phyloP scores from a whole-genome alignment of 768 basidiomycete species.

The Phlebiopsis gigantea region DNA sequence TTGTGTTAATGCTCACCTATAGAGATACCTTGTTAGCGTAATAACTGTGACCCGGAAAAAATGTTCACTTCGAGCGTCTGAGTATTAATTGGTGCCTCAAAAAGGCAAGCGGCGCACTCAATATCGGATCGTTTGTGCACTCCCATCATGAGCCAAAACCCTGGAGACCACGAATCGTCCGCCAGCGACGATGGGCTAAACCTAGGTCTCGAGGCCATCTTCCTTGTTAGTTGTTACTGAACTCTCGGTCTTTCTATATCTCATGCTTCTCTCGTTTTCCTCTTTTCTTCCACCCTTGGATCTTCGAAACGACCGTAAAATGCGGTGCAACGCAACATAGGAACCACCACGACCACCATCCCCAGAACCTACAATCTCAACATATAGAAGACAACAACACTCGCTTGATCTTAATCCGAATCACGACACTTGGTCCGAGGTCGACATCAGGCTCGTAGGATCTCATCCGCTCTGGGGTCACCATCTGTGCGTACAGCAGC shows the following conservation, averaged over 20 bases:
- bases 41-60: no score
- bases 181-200: conserved; percentile 26
- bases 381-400: conserved; percentile 36
- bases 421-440: conserved; percentile 24
- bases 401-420: neutral
- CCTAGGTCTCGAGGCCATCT: conserved; percentile 39
- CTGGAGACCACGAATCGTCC: conserved; percentile 4
- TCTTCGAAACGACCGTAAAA: neutral
- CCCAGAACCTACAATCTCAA: conserved; percentile 52
- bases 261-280: neutral
- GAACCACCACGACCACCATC: conserved; percentile 65
- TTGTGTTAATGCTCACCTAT: neutral
- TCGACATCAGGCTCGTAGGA: conserved; percentile 69
- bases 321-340: conserved; percentile 26
- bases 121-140: neutral
- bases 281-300: neutral
- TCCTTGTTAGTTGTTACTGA: conserved; percentile 37
- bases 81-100: no score
- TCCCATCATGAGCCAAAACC: neutral
- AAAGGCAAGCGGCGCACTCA: neutral
- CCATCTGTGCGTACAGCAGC: conserved; percentile 47
- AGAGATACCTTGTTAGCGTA: neutral
- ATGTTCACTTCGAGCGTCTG: no score
- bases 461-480: conserved; percentile 82
- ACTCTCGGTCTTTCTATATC: conserved; percentile 5